A percentile compares a stretch with the other conserved stretches of the same genome.
Conservation (phyloP, 2,329 filamentous ascomycete genomes). For the Penicillium sp. region DNA sequence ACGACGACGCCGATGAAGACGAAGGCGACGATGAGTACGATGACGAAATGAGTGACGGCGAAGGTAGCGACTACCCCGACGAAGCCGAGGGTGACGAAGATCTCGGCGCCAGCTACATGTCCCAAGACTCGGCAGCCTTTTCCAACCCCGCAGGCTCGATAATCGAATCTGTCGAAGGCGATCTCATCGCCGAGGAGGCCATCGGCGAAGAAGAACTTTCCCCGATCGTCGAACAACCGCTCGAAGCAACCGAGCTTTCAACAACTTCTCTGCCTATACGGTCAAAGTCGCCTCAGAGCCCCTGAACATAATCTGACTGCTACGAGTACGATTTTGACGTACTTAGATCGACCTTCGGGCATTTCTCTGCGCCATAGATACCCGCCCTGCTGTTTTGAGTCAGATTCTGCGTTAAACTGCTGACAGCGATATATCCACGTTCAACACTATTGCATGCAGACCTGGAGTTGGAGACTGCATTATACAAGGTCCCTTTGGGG, state of each 20-base stretch:
- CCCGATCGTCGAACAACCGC: conserved; percentile 4
- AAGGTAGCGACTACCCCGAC: conserved; percentile 50
- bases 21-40: conserved; percentile 49
- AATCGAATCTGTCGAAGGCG: conserved; percentile 41
- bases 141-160: conserved; percentile 48
- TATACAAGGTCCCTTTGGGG: conserved; percentile 11
- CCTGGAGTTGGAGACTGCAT: conserved; percentile 18
- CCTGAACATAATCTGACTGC: conserved; percentile 13
- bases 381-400: conserved; percentile 12
- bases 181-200: conserved; percentile 30
- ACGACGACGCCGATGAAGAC: conserved; percentile 52
- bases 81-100: conserved; percentile 51
- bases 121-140: conserved; percentile 48
- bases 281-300: conserved; percentile 15
- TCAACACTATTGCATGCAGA: conserved; percentile 25
- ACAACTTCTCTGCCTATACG: conserved; percentile 23
- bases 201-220: conserved; percentile 27
- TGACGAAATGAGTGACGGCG: conserved; percentile 53
- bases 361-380: conserved; percentile 10
- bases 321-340: conserved; percentile 2
- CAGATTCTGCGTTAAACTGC: conserved; percentile 15
- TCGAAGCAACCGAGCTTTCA: conserved; percentile 2
- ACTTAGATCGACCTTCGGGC: background rate
- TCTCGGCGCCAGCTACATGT: conserved; percentile 39
- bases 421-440: conserved; percentile 19